These are phyloP conservation scores for Beauveria scarabaeidicola DNA, from an alignment of 2,329 filamentous ascomycete genomes.

Conservation along the genomic window DNA sequence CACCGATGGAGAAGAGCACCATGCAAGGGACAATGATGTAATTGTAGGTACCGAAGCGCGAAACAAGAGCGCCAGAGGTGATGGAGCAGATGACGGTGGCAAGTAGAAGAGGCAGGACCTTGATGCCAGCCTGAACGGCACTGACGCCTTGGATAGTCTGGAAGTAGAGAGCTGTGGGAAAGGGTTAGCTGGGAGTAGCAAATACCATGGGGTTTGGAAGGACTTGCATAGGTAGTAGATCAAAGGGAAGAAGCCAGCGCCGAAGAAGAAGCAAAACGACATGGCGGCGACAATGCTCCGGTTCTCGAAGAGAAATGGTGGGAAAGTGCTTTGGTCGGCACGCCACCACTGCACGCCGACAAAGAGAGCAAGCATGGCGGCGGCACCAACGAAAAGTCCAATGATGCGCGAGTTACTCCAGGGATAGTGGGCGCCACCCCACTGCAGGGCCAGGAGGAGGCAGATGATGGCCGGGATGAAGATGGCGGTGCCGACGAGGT, in stretches of 20 bases:
- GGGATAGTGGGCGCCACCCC: constrained; percentile 43
- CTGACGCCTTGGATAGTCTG: constrained; percentile 30
- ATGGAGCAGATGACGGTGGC: constrained; percentile 9
- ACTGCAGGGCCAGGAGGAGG: constrained; percentile 47
- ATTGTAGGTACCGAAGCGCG: constrained; percentile 30
- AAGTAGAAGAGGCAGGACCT: constrained; percentile 14
- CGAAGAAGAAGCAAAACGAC: constrained; percentile 40
- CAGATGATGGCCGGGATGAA: constrained; percentile 45
- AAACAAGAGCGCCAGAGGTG: constrained; percentile 21
- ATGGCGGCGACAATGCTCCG: constrained; percentile 33
- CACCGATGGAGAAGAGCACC: constrained; percentile 22
- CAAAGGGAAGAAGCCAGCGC: constrained; percentile 42
- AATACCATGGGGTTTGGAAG: constrained; percentile 36
- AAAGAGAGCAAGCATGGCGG: constrained; percentile 37
- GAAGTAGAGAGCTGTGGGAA: constrained; percentile 35
- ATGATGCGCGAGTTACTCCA: constrained; percentile 43
- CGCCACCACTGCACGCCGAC: constrained; percentile 36
- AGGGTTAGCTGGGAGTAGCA: constrained; percentile 34
- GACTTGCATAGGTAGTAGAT: constrained; percentile 35
- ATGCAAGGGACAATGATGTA: constrained; percentile 29
- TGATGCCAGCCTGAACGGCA: constrained; percentile 21
- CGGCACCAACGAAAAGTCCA: constrained; percentile 43
- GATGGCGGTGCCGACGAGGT: constrained; percentile 39
- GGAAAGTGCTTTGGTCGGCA: constrained; percentile 36
- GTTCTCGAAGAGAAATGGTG: constrained; percentile 36